phyloP scores from a whole-genome alignment of 441 rosid genomes.

The Pelargonium citronellum region DNA sequence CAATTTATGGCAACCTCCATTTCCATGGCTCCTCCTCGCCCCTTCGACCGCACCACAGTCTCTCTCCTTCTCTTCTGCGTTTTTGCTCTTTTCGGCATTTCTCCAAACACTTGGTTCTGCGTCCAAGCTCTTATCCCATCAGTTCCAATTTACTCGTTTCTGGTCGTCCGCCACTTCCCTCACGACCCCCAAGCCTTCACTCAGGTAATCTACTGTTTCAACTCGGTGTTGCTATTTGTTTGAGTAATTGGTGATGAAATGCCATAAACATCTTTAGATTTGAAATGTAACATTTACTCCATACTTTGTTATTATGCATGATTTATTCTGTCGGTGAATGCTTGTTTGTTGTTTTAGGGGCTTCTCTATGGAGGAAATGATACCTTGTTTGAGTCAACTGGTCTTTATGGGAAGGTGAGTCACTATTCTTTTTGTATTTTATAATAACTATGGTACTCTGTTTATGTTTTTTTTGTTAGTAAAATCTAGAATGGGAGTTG shows the following conservation, averaged over 20 bases:
- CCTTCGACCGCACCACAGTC: conserved; percentile 31
- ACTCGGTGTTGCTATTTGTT: background rate
- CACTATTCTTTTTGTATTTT: conserved; percentile 10
- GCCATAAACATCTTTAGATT: no score
- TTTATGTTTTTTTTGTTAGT: no score
- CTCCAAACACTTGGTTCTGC: conserved; percentile 28
- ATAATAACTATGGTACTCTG: background rate
- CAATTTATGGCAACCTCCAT: background rate
- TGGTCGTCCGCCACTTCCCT: conserved; percentile 69
- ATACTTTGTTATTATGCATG: background rate
- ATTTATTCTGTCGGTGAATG: background rate
- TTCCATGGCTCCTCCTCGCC: conserved; percentile 27
- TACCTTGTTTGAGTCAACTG: conserved; percentile 78
- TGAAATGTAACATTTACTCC: background rate
- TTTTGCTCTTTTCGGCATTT: conserved; percentile 40
- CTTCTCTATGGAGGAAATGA: conserved; percentile 73
- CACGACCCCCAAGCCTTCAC: conserved; percentile 87
- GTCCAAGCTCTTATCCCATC: conserved; percentile 20
- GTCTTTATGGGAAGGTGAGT: conserved; percentile 49
- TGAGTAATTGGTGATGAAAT: background rate
- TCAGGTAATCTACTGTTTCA: conserved; percentile 41
- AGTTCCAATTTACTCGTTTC: conserved; percentile 32
- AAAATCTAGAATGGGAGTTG: background rate
- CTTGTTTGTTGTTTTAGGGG: conserved; percentile 47
- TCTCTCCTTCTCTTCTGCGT: conserved; percentile 30